Evolutionary conservation across 306 rosid genomes (phyloP), one percentile per base, ranked within the genome.

Genomic region (Malus asiatica): DNA sequence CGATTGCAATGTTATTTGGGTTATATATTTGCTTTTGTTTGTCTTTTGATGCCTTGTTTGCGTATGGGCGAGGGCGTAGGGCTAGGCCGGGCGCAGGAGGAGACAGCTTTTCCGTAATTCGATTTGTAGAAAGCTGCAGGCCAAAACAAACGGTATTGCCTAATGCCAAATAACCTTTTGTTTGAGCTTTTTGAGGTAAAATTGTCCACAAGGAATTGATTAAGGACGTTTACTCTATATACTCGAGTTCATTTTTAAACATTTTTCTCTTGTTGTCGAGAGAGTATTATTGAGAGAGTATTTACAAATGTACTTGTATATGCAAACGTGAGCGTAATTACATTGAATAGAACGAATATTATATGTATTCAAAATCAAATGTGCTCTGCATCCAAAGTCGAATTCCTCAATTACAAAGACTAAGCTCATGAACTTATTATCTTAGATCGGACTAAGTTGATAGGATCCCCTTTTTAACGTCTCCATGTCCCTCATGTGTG

Each of bases 41-140:
- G 48, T 74, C 68, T 76, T 82, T 74, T 14, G 80, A 78, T 78
- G 74, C 70, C 29, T 53, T 74, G 55, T 74, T 79, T 64, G 77
- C 80, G 79, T 69, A 53, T 82, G 82, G 63, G 57, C 48, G 53
- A 68, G 76, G 79, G 4, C n/a, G 51, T 69, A 61, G 77, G 57
- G 63, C 10, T 63, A 29, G 73, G 63, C 10, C 53, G n/a, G 73
- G 40, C 30, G 59, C 15, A 11, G 8, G 69, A 20, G 67, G 76
- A 65, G 81, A 75, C 84, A 72, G 51, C 75, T 45, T n/a, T 68
- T 51, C 32, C 64, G 8, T 83, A 13, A 65, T 29, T 66, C 44
- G 74, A 52, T 33, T 57, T 22, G 52, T 68, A 58, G 67, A 74
- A 73, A 59, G 52, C 69, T 23, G 51, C 72, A 25, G 65, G 44